Evolutionary conservation across 1,284 basidiomycete genomes (phyloP).

Genomic region (Ganoderma multipileum): DNA sequence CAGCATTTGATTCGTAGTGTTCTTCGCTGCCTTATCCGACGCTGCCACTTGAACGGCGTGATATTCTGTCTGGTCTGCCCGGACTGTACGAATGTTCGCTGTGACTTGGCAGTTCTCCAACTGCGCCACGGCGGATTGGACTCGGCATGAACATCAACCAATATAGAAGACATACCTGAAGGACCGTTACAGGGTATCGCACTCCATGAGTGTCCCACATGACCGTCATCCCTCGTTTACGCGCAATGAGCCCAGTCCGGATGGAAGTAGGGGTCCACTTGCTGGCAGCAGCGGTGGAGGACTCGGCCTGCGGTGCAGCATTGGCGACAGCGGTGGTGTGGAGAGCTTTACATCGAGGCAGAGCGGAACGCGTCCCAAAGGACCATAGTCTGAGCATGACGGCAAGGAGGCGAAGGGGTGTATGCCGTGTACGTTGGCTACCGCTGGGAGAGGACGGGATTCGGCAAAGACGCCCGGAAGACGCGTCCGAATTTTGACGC

Average conservation of each 20-base stretch:
- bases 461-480: constrained; percentile 2
- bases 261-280: constrained; percentile 91
- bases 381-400: constrained; percentile 62
- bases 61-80: constrained; percentile 74
- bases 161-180: constrained; percentile 72
- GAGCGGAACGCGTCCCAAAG: constrained; percentile 45
- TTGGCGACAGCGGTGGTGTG: constrained; percentile 46
- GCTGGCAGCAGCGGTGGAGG: constrained; percentile 36
- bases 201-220: constrained; percentile 93
- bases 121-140: constrained; percentile 44
- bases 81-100: constrained; percentile 70
- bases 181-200: constrained; percentile 89
- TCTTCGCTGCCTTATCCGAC: constrained; percentile 71
- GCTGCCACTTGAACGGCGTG: constrained; percentile 89
- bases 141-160: too few relatives aligned
- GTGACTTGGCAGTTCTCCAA: constrained; percentile 88
- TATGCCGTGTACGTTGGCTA: constrained; percentile 6
- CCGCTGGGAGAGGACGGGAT: background rate
- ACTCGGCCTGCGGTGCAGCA: constrained; percentile 43
- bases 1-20: constrained; percentile 75
- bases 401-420: constrained; percentile 14
- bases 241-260: constrained; percentile 93
- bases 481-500: constrained; percentile 32
- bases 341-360: constrained; percentile 45
- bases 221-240: constrained; percentile 95